Percentiles rank a stretch among this genome's conserved stretches.
Evolutionary conservation across 148 eudicot species (phyloP).

Genomic region (Fagopyrum esculentum): DNA sequence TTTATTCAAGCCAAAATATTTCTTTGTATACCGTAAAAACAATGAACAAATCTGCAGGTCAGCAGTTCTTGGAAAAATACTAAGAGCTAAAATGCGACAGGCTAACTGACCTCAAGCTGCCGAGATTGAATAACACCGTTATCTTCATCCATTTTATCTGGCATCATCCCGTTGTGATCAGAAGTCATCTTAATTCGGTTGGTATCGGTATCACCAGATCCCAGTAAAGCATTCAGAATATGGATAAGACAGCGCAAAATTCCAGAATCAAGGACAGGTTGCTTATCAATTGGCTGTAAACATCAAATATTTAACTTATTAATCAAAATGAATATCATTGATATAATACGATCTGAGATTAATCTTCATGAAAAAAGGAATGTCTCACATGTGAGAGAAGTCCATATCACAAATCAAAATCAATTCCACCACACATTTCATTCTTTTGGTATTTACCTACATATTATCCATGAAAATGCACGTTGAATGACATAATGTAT

Average conservation of each 20-base stretch:
- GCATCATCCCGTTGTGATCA: constrained; percentile 21
- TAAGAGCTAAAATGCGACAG: not conserved
- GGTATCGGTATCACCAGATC: constrained; percentile 47
- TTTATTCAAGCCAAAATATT: not conserved
- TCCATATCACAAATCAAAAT: constrained; percentile 1
- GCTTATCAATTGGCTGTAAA: constrained; percentile 85
- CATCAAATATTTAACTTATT: constrained; percentile 3
- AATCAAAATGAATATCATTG: not conserved
- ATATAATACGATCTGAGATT: not conserved
- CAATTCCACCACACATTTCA: not conserved
- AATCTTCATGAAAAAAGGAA: not conserved
- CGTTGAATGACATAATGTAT: not conserved
- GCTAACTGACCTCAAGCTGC: constrained; percentile 63
- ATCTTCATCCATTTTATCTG: constrained; percentile 24
- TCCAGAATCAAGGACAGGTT: constrained; percentile 97
- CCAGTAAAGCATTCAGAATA: constrained; percentile 79
- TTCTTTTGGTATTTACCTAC: not conserved
- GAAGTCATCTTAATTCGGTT: constrained; percentile 20
- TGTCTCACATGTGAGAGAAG: not conserved
- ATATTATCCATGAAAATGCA: constrained; percentile 5
- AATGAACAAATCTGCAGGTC: not conserved
- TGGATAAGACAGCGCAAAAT: constrained; percentile 87
- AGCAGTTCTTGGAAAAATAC: not conserved
- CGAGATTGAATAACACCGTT: constrained; percentile 32
- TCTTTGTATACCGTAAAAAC: not conserved